Base-by-base conservation (phyloP, 2,329 filamentous ascomycete genomes). In the Aspergillus floridensis region DNA sequence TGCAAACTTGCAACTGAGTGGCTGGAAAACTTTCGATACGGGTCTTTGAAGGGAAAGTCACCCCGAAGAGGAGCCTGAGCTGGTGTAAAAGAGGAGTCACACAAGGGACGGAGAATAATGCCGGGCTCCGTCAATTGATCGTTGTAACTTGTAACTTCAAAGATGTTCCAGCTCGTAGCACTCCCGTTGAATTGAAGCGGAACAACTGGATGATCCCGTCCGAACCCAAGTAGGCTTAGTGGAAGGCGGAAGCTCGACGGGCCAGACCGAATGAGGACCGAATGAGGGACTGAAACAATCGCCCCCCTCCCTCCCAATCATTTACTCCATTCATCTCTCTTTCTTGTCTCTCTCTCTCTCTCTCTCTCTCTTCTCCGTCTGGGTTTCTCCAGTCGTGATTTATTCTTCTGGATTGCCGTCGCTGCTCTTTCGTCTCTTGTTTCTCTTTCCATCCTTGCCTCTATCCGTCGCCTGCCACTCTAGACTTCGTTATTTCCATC, bases 191-290 rank as follows among this genome's bases (percentile, higher is more conserved):
- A 29, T 49, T 21, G 31, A 11, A 53, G 38, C 32, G 12, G 44
- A 63, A 67, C 64, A 66, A 22, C 24, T 51, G 49, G 53, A 68
- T 73, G 29, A 67, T 71, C 71, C 71, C 59, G 44, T 59, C 59
- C 64, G 62, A 12, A 47, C 65, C 60, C 35, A 65, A 63, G 51
- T 14, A 56, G 67, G 67, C 41, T 68, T 68, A 69, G 63, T 59
- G 59, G 54, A 29, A n/a, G 57, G 31, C 56, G 55, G 41, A 53
- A 60, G 61, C 61, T 66, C 59, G 53, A 59, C 59, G 58, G 65
- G 61, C 65, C 64, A 68, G 65, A 64, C 63, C 65, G 59, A 56
- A 53, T 35, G 26, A 26, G 26, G 26, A 26, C 26, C 26, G 26
- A 26, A 29, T 58, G 41, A 48, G 51, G 53, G 56, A 60, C 38